phyloP scores from a whole-genome alignment of 768 basidiomycete genomes.

The Pleurotus cornucopiae region DNA sequence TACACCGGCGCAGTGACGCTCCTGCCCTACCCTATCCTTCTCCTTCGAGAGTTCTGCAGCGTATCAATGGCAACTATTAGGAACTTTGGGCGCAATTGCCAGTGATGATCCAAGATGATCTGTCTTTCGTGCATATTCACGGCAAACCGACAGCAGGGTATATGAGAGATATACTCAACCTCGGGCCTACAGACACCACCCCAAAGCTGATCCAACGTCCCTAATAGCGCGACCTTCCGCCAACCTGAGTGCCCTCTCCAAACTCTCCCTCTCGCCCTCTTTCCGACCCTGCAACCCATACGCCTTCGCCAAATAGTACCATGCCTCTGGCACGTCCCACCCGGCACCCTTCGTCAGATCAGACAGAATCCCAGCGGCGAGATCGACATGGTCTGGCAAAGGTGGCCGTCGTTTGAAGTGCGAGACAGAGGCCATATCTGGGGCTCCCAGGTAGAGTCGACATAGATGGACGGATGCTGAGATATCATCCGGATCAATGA shows the following conservation, averaged over 20 bases:
- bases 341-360: constrained; percentile 75
- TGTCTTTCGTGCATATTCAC: too few relatives aligned
- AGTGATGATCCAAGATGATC: too few relatives aligned
- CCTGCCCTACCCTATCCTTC: too few relatives aligned
- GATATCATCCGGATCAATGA: constrained; percentile 77
- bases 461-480: constrained; percentile 76
- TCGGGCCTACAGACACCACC: constrained; percentile 56
- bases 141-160: too few relatives aligned
- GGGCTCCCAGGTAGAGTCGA: constrained; percentile 58
- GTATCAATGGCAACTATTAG: too few relatives aligned
- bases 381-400: constrained; percentile 51
- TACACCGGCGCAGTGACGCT: neutral
- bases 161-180: too few relatives aligned
- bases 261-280: constrained; percentile 70
- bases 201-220: constrained; percentile 58
- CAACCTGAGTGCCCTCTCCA: constrained; percentile 62
- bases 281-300: constrained; percentile 71
- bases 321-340: constrained; percentile 93
- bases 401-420: constrained; percentile 9
- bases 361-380: constrained; percentile 78
- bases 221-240: constrained; percentile 62
- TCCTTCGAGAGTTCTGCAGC: too few relatives aligned
- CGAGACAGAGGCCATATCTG: constrained; percentile 11
- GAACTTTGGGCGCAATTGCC: too few relatives aligned
- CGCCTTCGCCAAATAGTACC: constrained; percentile 87